A percentile compares a stretch with the other conserved stretches of the same genome.
Conservation (phyloP, 2,329 filamentous ascomycete genomes). For the Apiospora sp. region DNA sequence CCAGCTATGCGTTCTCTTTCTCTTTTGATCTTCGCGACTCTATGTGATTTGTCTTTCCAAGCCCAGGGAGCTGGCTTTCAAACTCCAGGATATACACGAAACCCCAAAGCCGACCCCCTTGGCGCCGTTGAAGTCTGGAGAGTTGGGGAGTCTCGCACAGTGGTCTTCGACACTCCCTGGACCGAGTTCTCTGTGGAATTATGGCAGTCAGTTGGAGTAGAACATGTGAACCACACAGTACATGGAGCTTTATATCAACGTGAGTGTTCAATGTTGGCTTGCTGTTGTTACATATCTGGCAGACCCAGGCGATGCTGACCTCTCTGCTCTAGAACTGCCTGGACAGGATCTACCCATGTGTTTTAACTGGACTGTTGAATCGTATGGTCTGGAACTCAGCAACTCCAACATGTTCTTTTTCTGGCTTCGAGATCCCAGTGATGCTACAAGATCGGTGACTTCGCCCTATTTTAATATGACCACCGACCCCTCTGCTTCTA, state of each 20-base stretch:
- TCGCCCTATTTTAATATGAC: conserved; percentile 4
- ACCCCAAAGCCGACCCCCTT: background rate
- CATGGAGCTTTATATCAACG: background rate
- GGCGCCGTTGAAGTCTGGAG: conserved; percentile 12
- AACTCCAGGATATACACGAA: background rate
- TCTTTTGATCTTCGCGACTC: background rate
- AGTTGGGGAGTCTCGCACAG: background rate
- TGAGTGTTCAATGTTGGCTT: background rate
- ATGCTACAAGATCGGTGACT: background rate
- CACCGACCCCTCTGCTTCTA: background rate
- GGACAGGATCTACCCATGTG: background rate
- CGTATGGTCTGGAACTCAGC: conserved; percentile 5
- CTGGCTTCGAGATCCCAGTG: conserved; percentile 3
- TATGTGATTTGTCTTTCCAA: background rate
- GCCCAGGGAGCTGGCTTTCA: background rate
- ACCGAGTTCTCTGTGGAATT: background rate
- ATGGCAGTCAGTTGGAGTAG: background rate
- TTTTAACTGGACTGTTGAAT: conserved; percentile 5
- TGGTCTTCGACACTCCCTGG: conserved; percentile 5
- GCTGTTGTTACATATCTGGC: background rate
- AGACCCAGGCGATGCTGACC: background rate
- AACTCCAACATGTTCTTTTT: conserved; percentile 13
- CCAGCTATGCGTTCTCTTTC: conserved; percentile 8
- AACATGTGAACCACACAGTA: background rate
- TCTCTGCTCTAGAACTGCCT: background rate